Percentiles rank a stretch among this genome's conserved stretches.
These are phyloP conservation scores for Paecilomyces fulvus DNA, from an alignment of 2,329 filamentous ascomycete species.

Conservation along the genomic window DNA sequence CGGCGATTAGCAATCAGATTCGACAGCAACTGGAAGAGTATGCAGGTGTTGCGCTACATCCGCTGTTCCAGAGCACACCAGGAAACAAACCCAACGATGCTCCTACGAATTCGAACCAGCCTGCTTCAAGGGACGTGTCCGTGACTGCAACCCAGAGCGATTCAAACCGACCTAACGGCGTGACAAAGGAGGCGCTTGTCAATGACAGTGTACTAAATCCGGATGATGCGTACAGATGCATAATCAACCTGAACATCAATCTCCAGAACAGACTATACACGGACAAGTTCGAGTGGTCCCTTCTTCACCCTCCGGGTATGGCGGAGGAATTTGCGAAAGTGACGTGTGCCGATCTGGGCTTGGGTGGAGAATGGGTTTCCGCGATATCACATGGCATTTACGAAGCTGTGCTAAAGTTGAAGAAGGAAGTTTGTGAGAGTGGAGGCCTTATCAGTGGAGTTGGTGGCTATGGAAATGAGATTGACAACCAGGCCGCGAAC, in stretches of 20 bases:
- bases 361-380: conserved; percentile 87
- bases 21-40: conserved; percentile 94
- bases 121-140: conserved; percentile 45
- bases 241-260: conserved; percentile 85
- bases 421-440: conserved; percentile 93
- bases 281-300: conserved; percentile 96
- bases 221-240: conserved; percentile 89
- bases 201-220: conserved; percentile 73
- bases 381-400: conserved; percentile 96
- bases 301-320: conserved; percentile 82
- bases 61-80: conserved; percentile 61
- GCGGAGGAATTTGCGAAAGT: conserved; percentile 87
- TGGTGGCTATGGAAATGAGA: conserved; percentile 58
- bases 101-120: conserved; percentile 11
- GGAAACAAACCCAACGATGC: conserved; percentile 18
- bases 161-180: conserved; percentile 40
- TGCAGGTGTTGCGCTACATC: conserved; percentile 85
- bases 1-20: conserved; percentile 87
- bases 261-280: conserved; percentile 85
- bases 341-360: conserved; percentile 84
- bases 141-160: conserved; percentile 45
- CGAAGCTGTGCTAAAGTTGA: conserved; percentile 81
- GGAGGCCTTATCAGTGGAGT: conserved; percentile 73
- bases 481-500: conserved; percentile 82
- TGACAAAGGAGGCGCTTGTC: conserved; percentile 33